Conservation (phyloP, 495 filamentous ascomycete genomes). For the Zalerion maritima region DNA sequence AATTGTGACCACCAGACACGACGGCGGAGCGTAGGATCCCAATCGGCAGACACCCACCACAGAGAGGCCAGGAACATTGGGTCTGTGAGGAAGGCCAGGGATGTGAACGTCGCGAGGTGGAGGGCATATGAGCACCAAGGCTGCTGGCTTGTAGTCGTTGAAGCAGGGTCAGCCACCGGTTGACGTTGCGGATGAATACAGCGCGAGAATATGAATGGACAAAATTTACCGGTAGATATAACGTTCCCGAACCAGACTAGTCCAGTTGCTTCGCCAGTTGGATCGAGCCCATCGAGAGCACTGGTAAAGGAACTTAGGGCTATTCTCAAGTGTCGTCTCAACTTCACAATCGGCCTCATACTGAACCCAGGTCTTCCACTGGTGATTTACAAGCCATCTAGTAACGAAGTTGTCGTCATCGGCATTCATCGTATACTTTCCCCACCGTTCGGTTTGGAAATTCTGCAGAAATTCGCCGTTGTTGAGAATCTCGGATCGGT, state of each 20-base stretch:
- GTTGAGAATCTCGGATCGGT: conserved; percentile 68
- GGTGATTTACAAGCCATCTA: conserved; percentile 60
- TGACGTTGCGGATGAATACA: conserved; percentile 2
- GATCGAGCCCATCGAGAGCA: conserved; percentile 70
- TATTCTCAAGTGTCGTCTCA: conserved; percentile 61
- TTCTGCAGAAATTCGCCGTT: conserved; percentile 55
- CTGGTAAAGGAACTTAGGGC: conserved; percentile 59
- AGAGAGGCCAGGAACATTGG: conserved; percentile 42
- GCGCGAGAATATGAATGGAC: not conserved
- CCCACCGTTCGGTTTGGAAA: conserved; percentile 60
- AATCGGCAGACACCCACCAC: conserved; percentile 29
- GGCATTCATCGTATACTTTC: conserved; percentile 58
- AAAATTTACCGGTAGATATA: conserved; percentile 52
- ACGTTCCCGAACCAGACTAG: conserved; percentile 54
- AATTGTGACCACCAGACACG: conserved; percentile 36
- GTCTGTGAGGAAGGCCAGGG: conserved; percentile 52
- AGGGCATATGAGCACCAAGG: conserved; percentile 67
- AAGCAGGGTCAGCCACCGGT: not conserved
- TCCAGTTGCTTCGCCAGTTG: conserved; percentile 72
- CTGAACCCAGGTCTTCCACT: conserved; percentile 67
- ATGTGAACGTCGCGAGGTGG: conserved; percentile 58
- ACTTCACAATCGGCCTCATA: conserved; percentile 60
- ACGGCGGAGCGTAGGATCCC: conserved; percentile 23
- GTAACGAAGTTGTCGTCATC: conserved; percentile 82
- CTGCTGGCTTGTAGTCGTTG: conserved; percentile 38